Evolutionary conservation across 176 grass and related monocot species (phyloP).

Genomic region (Sorghum bicolor): Sorghum_bicolor_NCBIv3 NC_012877.2:9589001-9589500

Average conservation of each 20-base stretch:
- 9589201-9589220: background rate
- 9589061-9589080: background rate
- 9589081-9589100: background rate
- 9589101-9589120: background rate
- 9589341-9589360: no score
- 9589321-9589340: no score
- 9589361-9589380: no score
- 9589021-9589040: background rate
- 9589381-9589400: no score
- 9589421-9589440: no score
- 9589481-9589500: no score
- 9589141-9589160: background rate
- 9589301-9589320: background rate
- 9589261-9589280: conserved; percentile 42
- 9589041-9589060: background rate
- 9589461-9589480: no score
- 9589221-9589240: background rate
- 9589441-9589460: no score
- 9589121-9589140: background rate
- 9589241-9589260: background rate
- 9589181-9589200: background rate
- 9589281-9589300: background rate
- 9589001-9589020: background rate
- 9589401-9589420: no score
- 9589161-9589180: conserved; percentile 25